Evolutionary conservation across 768 basidiomycete genomes (phyloP), one percentile per base, ranked within the genome.

Genomic region (Auricularia cornea): DNA sequence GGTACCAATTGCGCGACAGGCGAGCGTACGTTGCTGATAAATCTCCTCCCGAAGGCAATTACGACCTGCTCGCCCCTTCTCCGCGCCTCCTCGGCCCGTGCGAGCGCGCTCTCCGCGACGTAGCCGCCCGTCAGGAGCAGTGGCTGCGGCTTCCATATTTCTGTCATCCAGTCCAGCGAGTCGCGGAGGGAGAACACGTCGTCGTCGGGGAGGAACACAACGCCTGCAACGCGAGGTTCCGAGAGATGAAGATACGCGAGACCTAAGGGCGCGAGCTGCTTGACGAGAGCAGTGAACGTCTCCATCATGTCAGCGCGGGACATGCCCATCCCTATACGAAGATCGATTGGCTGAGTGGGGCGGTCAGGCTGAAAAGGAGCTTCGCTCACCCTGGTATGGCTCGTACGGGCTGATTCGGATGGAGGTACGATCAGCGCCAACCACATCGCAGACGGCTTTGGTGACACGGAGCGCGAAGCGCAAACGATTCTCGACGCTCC

Each of bases 391-490:
- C 20, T 28, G 51, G 20, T n/a, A 57, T 11, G 18, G 54, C 28
- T 57, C 54, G 30, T 57, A 57, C 28, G 84, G 87, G 63, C 83
- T 83, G 33, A 89, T 41, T 8, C 87, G 78, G 54, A 90, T 74
- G 0, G 75, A 84, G 1, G 81, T 78, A 23, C 77, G 77, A 26
- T 82, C 78, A 29, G 76, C 71, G 0, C 89, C 88, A 44, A 89
- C 72, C 1, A 80, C 80, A 0, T 76, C 70, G 3, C 73, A 75
- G 1, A 88, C 73, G 2, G 82, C 83, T 35, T 82, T 77, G 6
- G 84, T 69, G 35, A 87, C 75, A 64, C 86, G 83, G 6, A 86
- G 72, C 0, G 72, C 68, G 70, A 91, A 90, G 31, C 82, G 76
- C 1, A 78, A 74, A 4, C 90, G 77, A 61, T 81, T 82, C 70